Percentiles rank a stretch among this genome's conserved stretches.
Conservation (phyloP, 108 stramenopile species). For the Nitzschia sp. region DNA sequence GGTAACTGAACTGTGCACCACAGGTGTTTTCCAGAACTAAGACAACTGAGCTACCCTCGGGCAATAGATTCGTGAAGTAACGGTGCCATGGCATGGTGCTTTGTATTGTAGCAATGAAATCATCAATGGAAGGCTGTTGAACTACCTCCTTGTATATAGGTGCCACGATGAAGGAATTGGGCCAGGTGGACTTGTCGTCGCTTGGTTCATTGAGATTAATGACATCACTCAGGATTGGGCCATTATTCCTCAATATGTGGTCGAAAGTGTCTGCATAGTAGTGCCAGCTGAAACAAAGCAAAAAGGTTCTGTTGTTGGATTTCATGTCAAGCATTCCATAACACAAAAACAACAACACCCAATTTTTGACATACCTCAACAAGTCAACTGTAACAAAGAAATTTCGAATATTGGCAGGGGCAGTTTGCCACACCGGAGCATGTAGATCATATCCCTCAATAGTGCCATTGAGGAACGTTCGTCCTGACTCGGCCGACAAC, state of each 20-base stretch:
- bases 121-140: neutral
- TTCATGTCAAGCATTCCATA: too few relatives aligned
- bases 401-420: neutral
- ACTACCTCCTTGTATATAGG: neutral
- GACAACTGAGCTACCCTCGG: conserved; percentile 1
- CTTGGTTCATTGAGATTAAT: neutral
- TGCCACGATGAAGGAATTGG: neutral
- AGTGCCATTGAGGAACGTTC: neutral
- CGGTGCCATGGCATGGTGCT: conserved; percentile 1
- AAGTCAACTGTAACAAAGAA: neutral
- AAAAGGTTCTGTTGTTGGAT: neutral
- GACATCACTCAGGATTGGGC: neutral
- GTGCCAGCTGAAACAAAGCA: neutral
- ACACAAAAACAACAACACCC: too few relatives aligned
- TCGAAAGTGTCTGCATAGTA: neutral
- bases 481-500: neutral
- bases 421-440: conserved; percentile 1
- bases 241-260: neutral
- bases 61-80: conserved; percentile 20
- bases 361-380: neutral
- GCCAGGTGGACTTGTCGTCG: neutral
- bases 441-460: neutral
- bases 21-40: conserved; percentile 39
- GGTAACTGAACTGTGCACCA: conserved; percentile 27
- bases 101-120: neutral